Base-by-base conservation (phyloP, 768 basidiomycete genomes). In the Pleurotus salmoneostramineus region DNA sequence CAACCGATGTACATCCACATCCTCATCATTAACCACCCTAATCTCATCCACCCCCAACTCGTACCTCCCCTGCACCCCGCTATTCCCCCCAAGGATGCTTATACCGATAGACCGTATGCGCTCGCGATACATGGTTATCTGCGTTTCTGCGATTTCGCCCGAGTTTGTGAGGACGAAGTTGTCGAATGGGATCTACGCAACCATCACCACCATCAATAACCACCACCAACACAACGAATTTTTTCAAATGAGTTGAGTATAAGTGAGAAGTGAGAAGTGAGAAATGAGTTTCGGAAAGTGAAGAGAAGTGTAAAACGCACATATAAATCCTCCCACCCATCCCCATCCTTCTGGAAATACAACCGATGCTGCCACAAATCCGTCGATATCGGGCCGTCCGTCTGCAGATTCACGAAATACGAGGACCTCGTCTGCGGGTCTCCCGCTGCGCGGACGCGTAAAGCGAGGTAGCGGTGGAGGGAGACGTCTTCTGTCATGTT, bases 351-450 rank as follows among this genome's bases (percentile, higher is more conserved):
- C 50, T 79, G 76, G 68, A 95, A 90, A 71, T 83, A 91, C n/a
- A 98, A 76, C 35, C 92, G 82, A 63, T 98, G 95, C 67, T 97
- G 96, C 88, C 91, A 98, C n/a, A 98, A 75, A 68, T 96, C 93
- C 37, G 85, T 88, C 50, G 85, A 81, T 50, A 91, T 77, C 45
- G 84, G 79, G 0, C 91, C 89, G 52, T 93, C 89, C 2, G 94
- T 96, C 69, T 97, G 95, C 47, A 98, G 74, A 72, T 98, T 98
- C 49, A 93, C 89, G 63, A 89, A 95, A 77, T 94, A 98, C n/a
- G 91, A 87, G 62, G 84, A 84, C 61, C 85, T 83, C 43, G 89
- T 89, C 42, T 83, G 78, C 17, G 86, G 84, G 61, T 92, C 84
- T 2, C 94, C 95, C 27, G 81, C 81, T 59, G 88, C 82, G 12